Base-by-base conservation (phyloP, 768 basidiomycete species). In the Mycena belliarum region DNA sequence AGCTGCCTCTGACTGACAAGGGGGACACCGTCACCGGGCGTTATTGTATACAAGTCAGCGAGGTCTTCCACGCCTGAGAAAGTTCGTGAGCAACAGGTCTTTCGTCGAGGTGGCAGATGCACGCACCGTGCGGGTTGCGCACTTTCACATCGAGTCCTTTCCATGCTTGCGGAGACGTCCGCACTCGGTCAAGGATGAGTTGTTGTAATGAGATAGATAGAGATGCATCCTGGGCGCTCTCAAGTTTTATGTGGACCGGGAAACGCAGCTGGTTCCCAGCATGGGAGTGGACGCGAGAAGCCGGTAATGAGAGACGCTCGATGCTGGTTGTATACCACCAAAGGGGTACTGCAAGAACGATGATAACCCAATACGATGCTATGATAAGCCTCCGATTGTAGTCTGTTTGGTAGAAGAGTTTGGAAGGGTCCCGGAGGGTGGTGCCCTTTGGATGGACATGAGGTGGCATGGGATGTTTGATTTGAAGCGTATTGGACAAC, bases 291-390 rank as follows among this genome's bases (percentile, higher is more conserved):
- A 95, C 86, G 21, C 83, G 80, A 41, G 73, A 71, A 9, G 79
- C 74, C 1, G 95, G 93, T 14, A 97, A 75, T 0, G 87, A 76
- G 16, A 90, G 78, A 25, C 95, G 84, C 67, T 95, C 82, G 26
- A 98, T 96, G 61, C 90, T 91, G 6, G 97, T 98, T 25, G 90
- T 87, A 49, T 78, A 80, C 93, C 94, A 98, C 97, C 97, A 99
- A 47, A 93, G 79, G 3, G 97, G 97, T 20, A 95, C 57, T 1
- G 88, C 88, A 8, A 93, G 73, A 32, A 96, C 62, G 33, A 97
- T 80, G 25, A 93, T 73, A 24, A 81, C 52, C 85, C 94, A 94
- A 71, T 95, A 97, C 1, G 90, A 82, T 5, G 77, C 70, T 56
- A 95, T 78, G 61, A 94, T 86, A 24, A 73, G 73, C 62, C 87